Evolutionary conservation across 2,329 filamentous ascomycete genomes (phyloP), one percentile per base, ranked within the genome.

Genomic region (Aspergillus quadricinctus): DNA sequence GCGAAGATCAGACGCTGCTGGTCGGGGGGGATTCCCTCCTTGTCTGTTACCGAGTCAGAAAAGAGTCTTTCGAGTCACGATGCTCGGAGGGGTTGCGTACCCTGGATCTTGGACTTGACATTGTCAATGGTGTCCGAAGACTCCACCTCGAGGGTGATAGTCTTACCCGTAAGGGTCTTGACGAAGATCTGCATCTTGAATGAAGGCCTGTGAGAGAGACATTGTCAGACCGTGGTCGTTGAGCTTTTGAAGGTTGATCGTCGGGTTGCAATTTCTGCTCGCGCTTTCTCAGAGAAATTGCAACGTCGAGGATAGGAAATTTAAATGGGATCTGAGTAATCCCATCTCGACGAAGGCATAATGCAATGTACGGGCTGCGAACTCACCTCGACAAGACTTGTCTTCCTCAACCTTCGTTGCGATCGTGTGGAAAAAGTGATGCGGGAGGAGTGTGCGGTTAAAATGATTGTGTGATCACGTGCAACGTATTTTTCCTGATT

Each of bases 131-230:
- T 97, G 83, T 99, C 94, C 76, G 88, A 93, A 74, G 92, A 96
- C 88, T 97, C 94, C 83, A 97, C 94, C 92, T 99, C 94, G 74
- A 99, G 92, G 89, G 94, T 97, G 89, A 97, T 97, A 78, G 94
- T 97, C 89, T 97, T 97, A 77, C 94, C 94, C 90, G 94, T 97
- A 73, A 97, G 77, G 80, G 81, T 83, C 75, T 83, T 83, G 69
- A 84, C 81, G 78, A 84, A 79, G 72, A 79, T 78, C 72, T 79
- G 77, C 77, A 79, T 78, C 63, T 70, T 78, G 72, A 75, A 72
- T 55, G 74, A 78, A 77, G 74, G 74, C 73, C 74, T 76, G 58
- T 19, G 19, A 51, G 31, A 43, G 21, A 52, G 45, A 27, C 41
- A 58, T 67, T 65, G 66, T 66, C 49, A 53, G 55, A 56, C 14